A percentile compares a stretch with the other conserved stretches of the same genome.
Conservation (phyloP, 495 filamentous ascomycete genomes). For the Podospora fimiseda region DNA sequence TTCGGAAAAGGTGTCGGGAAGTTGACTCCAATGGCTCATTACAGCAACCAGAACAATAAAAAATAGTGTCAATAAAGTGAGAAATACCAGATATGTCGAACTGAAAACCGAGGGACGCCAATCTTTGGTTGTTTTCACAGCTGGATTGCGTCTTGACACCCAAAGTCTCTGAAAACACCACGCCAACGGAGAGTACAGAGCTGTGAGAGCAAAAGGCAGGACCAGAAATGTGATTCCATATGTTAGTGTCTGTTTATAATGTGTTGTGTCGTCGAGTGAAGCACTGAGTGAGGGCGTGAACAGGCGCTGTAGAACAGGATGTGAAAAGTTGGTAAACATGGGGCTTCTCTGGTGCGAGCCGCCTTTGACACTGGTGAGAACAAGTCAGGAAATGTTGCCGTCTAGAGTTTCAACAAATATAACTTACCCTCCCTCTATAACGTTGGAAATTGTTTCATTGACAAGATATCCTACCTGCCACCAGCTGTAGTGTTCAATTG, state of each 20-base stretch:
- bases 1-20: neutral
- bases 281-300: conserved; percentile 1
- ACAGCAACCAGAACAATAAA: neutral
- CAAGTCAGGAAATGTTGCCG: no score
- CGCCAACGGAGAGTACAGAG: no score
- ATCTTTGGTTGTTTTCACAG: no score
- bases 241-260: neutral
- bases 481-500: neutral
- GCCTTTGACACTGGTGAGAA: neutral
- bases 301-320: neutral
- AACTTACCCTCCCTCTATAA: conserved; percentile 1
- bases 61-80: neutral
- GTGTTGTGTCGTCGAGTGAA: neutral
- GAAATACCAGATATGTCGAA: neutral
- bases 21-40: neutral
- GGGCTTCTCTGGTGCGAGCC: neutral
- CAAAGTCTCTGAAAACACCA: neutral
- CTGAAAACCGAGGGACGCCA: conserved; percentile 4
- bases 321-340: neutral
- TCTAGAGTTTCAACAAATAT: no score
- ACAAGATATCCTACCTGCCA: neutral
- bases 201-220: no score
- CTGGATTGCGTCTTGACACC: neutral
- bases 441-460: neutral
- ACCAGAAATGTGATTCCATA: neutral